These are phyloP conservation scores for Capronia epimyces DNA, from an alignment of 2,329 filamentous ascomycete species.

Conservation along the genomic window DNA sequence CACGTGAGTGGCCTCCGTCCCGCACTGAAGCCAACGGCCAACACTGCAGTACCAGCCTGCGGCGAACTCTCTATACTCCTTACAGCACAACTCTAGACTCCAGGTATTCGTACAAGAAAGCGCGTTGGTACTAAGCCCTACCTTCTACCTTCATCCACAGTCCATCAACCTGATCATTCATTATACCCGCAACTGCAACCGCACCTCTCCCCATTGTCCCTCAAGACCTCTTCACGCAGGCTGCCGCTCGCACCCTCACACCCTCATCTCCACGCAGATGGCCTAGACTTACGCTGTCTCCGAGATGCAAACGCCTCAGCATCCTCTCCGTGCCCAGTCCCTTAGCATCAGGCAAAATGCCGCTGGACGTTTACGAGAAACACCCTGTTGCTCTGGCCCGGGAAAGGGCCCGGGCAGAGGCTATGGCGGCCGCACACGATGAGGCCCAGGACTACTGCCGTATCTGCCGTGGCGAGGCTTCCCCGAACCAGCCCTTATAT, in stretches of 20 bases:
- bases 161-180: no score
- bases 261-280: slow-evolving; percentile 2
- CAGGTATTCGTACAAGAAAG: no score
- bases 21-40: no score
- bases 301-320: slow-evolving; percentile 6
- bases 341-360: slow-evolving; percentile 16
- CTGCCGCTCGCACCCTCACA: not conserved
- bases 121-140: no score
- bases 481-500: slow-evolving; percentile 77
- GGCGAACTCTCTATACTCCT: no score
- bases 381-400: slow-evolving; percentile 3
- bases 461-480: slow-evolving; percentile 89
- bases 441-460: slow-evolving; percentile 76
- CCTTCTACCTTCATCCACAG: no score
- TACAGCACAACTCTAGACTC: no score
- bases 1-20: no score
- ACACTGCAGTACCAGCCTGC: no score
- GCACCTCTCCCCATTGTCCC: not conserved
- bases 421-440: slow-evolving; percentile 17
- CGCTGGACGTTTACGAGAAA: slow-evolving; percentile 9
- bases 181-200: no score
- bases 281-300: not conserved
- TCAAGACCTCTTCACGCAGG: not conserved
- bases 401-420: slow-evolving; percentile 2
- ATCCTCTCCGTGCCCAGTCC: not conserved